Evolutionary conservation across 768 basidiomycete species (phyloP).

Genomic region (Suillus decipiens): DNA sequence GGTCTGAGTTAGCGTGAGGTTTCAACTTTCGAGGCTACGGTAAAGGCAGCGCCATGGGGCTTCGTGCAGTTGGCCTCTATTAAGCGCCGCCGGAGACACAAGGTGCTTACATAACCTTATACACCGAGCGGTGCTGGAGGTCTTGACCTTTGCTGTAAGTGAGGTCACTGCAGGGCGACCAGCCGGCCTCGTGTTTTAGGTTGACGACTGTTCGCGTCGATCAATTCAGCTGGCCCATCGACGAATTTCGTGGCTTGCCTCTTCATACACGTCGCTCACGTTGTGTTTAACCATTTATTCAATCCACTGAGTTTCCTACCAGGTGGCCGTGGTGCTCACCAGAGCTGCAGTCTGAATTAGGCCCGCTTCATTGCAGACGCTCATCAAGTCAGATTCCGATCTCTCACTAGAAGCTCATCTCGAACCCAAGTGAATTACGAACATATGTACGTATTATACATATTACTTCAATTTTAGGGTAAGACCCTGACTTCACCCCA

Average conservation of each 20-base stretch:
- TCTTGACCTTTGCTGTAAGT: neutral
- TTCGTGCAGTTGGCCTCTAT: too few relatives aligned
- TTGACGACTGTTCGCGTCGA: neutral
- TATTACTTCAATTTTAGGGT: too few relatives aligned
- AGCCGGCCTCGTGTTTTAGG: neutral
- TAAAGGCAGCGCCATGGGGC: too few relatives aligned
- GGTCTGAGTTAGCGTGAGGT: too few relatives aligned
- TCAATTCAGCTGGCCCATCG: neutral
- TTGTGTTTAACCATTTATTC: neutral
- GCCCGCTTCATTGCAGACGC: neutral
- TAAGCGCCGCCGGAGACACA: too few relatives aligned
- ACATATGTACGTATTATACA: neutral
- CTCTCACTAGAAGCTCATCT: neutral
- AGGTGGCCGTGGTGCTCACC: neutral
- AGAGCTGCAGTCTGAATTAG: neutral
- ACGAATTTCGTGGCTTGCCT: neutral
- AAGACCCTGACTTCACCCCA: too few relatives aligned
- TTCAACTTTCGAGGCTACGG: too few relatives aligned
- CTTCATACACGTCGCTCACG: neutral
- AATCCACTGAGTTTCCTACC: neutral
- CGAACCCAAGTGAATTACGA: neutral
- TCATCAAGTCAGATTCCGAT: neutral
- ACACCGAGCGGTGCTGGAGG: neutral
- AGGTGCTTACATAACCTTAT: too few relatives aligned
- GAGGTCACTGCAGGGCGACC: neutral